phyloP scores from a whole-genome alignment of 2,329 filamentous ascomycete genomes.

The Xylaria digitata region DNA sequence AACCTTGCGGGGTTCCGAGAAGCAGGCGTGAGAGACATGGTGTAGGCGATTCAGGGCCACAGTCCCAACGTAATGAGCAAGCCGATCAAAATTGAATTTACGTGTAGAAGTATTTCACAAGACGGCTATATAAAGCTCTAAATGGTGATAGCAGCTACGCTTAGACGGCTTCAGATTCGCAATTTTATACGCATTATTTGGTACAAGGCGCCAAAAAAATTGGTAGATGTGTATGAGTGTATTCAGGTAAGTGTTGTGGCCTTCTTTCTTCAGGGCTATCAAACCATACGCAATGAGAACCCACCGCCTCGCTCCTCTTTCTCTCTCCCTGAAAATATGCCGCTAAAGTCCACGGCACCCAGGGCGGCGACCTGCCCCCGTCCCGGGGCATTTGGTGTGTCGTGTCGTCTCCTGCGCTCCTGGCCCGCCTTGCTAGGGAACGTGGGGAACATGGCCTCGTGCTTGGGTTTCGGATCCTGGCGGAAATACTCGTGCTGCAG shows the following conservation, averaged over 20 bases:
- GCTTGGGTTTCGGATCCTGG: conserved; percentile 91
- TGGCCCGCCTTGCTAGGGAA: conserved; percentile 96
- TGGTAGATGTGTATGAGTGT: no score
- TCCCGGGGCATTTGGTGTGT: conserved; percentile 85
- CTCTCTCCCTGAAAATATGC: conserved; percentile 75
- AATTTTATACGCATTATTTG: not conserved
- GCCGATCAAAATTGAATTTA: conserved; percentile 7
- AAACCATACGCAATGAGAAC: conserved; percentile 73
- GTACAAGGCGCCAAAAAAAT: not conserved
- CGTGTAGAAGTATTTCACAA: conserved; percentile 24
- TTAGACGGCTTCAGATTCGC: not conserved
- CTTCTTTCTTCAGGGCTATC: conserved; percentile 25
- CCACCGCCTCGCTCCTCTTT: conserved; percentile 74
- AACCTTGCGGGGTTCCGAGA: conserved; percentile 13
- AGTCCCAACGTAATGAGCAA: not conserved
- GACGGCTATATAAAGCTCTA: conserved; percentile 42
- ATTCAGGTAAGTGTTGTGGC: not conserved
- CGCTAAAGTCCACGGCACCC: conserved; percentile 72
- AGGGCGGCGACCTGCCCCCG: conserved; percentile 73
- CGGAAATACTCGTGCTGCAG: conserved; percentile 85
- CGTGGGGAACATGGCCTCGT: conserved; percentile 92
- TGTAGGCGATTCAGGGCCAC: not conserved
- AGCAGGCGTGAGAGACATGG: not conserved
- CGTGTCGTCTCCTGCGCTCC: conserved; percentile 78
- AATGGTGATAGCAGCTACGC: conserved; percentile 37